A percentile compares a stretch with the other conserved stretches of the same genome.
These are phyloP conservation scores for Tetrapisispora phaffii DNA, from an alignment of 805 yeast genomes.

Conservation along the genomic window DNA sequence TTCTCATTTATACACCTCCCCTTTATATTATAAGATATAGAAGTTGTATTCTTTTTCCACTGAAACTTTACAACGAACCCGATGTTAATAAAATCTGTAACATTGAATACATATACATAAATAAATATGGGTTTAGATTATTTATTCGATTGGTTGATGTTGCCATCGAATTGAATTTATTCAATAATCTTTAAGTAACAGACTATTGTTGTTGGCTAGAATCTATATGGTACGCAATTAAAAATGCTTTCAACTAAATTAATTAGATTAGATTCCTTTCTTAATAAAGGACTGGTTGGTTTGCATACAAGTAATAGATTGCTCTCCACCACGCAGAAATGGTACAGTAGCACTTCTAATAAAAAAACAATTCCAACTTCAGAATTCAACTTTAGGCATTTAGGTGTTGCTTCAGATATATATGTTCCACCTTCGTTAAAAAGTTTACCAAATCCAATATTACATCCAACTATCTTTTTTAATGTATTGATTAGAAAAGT, in stretches of 20 bases:
- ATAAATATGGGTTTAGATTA: too few relatives aligned
- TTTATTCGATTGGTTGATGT: too few relatives aligned
- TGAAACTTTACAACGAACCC: too few relatives aligned
- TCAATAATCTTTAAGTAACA: too few relatives aligned
- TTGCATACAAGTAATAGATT: background rate
- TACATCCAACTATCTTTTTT: constrained; percentile 35
- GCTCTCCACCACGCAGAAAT: background rate
- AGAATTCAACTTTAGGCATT: constrained; percentile 32
- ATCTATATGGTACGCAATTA: too few relatives aligned
- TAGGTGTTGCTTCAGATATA: constrained; percentile 34
- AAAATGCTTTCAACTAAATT: background rate
- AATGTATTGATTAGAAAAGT: constrained; percentile 48
- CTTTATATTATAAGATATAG: too few relatives aligned
- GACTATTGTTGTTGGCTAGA: too few relatives aligned
- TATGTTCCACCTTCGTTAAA: constrained; percentile 44
- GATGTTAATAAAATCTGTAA: too few relatives aligned
- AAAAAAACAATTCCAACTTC: background rate
- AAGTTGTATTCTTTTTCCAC: too few relatives aligned
- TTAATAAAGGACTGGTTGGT: background rate
- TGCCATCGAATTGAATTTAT: too few relatives aligned
- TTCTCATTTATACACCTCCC: too few relatives aligned
- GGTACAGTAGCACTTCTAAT: background rate
- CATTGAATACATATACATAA: too few relatives aligned
- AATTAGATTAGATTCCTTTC: background rate
- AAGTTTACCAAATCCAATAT: constrained; percentile 36